These are phyloP conservation scores for Peniophora sp. DNA, from an alignment of 1,284 basidiomycete genomes.

Conservation along the genomic window DNA sequence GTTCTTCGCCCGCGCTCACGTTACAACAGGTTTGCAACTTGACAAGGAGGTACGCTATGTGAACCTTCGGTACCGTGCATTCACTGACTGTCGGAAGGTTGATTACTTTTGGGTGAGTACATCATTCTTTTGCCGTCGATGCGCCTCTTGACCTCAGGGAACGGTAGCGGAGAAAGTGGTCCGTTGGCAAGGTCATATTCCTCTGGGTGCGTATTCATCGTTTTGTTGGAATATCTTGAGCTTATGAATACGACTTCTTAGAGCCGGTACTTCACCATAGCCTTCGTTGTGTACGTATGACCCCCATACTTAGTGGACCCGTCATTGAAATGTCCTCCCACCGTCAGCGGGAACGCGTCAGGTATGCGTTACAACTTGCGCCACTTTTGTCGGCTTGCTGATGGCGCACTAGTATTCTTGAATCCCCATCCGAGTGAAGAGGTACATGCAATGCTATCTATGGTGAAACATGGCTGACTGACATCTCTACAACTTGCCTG, in stretches of 20 bases:
- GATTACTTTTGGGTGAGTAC: slow-evolving; percentile 8
- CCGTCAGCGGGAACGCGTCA: no score
- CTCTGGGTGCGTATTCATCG: slow-evolving; percentile 5
- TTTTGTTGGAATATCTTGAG: neutral
- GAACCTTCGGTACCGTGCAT: neutral
- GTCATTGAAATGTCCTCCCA: no score
- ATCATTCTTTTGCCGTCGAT: neutral
- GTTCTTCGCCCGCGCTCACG: neutral
- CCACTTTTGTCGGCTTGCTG: no score
- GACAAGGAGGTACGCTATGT: slow-evolving; percentile 1
- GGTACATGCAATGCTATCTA: no score
- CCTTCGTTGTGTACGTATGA: neutral
- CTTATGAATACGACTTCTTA: neutral
- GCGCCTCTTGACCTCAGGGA: neutral
- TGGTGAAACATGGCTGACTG: no score
- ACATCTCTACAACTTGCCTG: no score
- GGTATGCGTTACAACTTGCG: no score
- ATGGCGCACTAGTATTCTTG: no score
- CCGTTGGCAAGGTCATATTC: slow-evolving; percentile 8
- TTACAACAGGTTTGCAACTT: slow-evolving; percentile 5
- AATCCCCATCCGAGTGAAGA: no score
- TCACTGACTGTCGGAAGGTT: neutral
- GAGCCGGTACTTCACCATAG: slow-evolving; percentile 8
- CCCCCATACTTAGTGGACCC: no score
- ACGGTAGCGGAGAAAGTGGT: slow-evolving; percentile 9